A percentile compares a stretch with the other conserved stretches of the same genome.
Conservation (phyloP, 169 alveolate genomes). For the Blepharisma undulans region DNA sequence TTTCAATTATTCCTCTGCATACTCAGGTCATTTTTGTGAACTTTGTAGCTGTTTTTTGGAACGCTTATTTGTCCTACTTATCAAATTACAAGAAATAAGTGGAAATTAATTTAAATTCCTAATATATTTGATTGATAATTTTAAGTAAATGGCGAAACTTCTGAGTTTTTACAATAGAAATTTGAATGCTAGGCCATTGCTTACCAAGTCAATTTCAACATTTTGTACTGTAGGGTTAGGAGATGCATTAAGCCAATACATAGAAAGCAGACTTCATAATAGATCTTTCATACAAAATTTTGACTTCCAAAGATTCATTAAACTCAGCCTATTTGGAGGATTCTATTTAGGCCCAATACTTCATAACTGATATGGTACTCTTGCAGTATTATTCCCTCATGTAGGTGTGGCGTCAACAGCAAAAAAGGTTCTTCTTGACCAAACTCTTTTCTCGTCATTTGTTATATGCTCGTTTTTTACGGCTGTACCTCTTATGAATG, state of each 20-base stretch:
- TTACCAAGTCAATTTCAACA: conserved; percentile 16
- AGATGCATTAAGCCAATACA: conserved; percentile 1
- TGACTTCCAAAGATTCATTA: not conserved
- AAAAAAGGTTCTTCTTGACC: conserved; percentile 26
- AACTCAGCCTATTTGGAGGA: conserved; percentile 36
- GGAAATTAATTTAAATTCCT: not conserved
- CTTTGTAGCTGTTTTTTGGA: conserved; percentile 50
- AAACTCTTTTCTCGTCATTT: not conserved
- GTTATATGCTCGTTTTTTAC: not conserved
- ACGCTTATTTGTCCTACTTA: conserved; percentile 47
- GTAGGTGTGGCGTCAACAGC: not conserved
- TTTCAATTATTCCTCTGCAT: conserved; percentile 54
- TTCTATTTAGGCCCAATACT: conserved; percentile 14
- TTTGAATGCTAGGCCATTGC: not conserved
- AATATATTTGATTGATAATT: not conserved
- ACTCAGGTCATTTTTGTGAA: conserved; percentile 59
- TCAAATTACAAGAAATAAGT: not conserved
- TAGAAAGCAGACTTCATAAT: not conserved
- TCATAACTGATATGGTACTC: conserved; percentile 15
- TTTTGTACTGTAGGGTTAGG: not conserved
- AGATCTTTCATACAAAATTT: not conserved
- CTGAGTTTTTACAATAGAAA: not conserved
- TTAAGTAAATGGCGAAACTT: not conserved
- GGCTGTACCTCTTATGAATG: not conserved
- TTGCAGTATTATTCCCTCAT: not conserved